A percentile compares a stretch with the other conserved stretches of the same genome.
phyloP scores from a whole-genome alignment of 1,139 yeast genomes.

The Suhomyces yuchorum region DNA sequence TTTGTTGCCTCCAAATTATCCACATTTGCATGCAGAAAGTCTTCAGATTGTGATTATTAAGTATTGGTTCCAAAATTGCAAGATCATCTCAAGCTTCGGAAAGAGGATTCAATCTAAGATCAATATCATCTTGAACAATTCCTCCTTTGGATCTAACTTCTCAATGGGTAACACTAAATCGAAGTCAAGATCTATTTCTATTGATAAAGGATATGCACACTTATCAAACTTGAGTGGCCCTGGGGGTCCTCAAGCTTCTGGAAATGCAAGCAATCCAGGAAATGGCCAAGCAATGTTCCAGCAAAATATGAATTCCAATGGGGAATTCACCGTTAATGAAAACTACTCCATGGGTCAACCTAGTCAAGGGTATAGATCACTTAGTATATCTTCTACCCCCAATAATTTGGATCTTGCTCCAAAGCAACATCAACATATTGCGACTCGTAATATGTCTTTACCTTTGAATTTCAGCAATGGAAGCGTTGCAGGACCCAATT shows the following conservation, averaged over 20 bases:
- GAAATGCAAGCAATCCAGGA: neutral
- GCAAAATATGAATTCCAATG: constrained; percentile 35
- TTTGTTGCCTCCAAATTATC: constrained; percentile 25
- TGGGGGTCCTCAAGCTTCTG: constrained; percentile 4
- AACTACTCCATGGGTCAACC: constrained; percentile 1
- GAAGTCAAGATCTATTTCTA: constrained; percentile 12
- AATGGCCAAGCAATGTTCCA: constrained; percentile 6
- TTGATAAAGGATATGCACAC: constrained; percentile 8
- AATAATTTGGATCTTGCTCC: constrained; percentile 3
- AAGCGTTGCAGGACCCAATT: constrained; percentile 1
- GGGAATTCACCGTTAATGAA: constrained; percentile 28
- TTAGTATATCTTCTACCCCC: constrained; percentile 13
- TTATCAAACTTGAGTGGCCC: constrained; percentile 6
- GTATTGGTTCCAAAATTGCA: constrained; percentile 47
- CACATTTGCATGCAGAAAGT: constrained; percentile 12
- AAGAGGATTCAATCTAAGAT: constrained; percentile 51
- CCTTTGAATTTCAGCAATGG: constrained; percentile 12
- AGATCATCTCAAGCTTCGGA: constrained; percentile 47
- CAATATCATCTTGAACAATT: constrained; percentile 32
- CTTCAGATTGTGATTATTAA: constrained; percentile 41
- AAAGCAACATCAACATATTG: constrained; percentile 2
- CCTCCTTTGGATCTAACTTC: neutral
- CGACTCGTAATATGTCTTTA: constrained; percentile 15
- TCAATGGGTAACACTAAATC: constrained; percentile 11
- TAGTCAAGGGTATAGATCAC: constrained; percentile 11